Conservation (phyloP, 108 stramenopile genomes). For the Skeletonema costatum region DNA sequence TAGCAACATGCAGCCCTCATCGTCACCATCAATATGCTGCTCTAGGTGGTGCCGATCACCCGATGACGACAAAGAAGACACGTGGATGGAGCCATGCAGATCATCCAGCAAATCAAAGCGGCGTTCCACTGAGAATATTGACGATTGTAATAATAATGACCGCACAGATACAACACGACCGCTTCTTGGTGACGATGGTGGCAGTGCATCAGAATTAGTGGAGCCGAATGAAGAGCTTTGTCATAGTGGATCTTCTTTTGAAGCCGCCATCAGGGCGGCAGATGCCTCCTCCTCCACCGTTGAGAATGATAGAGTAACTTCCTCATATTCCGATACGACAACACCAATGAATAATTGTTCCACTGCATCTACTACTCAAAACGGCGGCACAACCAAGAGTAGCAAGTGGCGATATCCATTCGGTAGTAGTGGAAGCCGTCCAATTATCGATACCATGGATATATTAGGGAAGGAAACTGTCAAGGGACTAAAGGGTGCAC, state of each 20-base stretch:
- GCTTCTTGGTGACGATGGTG: not conserved
- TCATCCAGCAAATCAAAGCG: not conserved
- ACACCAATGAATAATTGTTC: not conserved
- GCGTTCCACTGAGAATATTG: not conserved
- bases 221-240: too few relatives aligned
- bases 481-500: too few relatives aligned
- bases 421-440: too few relatives aligned
- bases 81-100: not conserved
- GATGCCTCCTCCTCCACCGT: not conserved
- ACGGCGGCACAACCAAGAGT: not conserved
- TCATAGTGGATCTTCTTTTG: too few relatives aligned
- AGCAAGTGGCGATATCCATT: constrained; percentile 1
- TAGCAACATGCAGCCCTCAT: not conserved
- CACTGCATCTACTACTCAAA: not conserved
- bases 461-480: too few relatives aligned
- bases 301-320: not conserved
- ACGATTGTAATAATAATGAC: not conserved
- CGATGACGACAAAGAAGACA: not conserved
- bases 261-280: too few relatives aligned
- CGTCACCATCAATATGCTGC: not conserved
- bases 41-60: not conserved
- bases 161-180: not conserved
- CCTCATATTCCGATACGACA: not conserved
- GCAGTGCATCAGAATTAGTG: not conserved
- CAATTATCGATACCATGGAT: too few relatives aligned